Percentiles rank a stretch among this genome's conserved stretches.
Conservation (phyloP, 2,329 filamentous ascomycete genomes). For the Dendryphion nanum region DNA sequence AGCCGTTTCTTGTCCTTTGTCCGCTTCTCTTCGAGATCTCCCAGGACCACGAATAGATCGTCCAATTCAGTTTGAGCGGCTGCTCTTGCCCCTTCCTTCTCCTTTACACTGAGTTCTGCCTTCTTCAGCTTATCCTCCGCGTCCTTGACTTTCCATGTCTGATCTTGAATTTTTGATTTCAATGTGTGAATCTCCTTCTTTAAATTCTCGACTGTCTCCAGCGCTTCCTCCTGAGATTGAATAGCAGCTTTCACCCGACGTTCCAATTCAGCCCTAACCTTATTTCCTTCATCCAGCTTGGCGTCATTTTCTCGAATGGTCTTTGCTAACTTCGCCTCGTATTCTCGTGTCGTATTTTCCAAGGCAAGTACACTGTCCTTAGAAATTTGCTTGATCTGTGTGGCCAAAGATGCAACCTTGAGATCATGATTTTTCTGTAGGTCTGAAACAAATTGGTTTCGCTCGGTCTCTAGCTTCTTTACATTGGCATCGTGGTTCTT, state of each 20-base stretch:
- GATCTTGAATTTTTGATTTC: constrained; percentile 46
- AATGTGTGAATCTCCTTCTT: constrained; percentile 42
- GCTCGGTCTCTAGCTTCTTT: constrained; percentile 9
- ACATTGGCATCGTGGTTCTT: constrained; percentile 26
- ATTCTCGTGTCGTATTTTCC: constrained; percentile 18
- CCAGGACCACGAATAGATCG: constrained; percentile 48
- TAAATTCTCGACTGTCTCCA: constrained; percentile 23
- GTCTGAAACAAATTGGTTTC: constrained; percentile 21
- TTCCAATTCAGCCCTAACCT: constrained; percentile 8
- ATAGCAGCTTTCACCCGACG: constrained; percentile 27
- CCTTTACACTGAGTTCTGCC: constrained; percentile 34
- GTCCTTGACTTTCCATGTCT: constrained; percentile 44
- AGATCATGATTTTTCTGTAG: constrained; percentile 24
- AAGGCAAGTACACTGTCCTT: constrained; percentile 24
- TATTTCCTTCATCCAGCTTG: constrained; percentile 25
- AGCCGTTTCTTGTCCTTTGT: constrained; percentile 45
- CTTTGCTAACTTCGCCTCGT: constrained; percentile 22
- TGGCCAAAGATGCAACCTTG: constrained; percentile 24
- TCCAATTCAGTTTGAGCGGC: constrained; percentile 46
- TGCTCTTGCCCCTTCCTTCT: constrained; percentile 39
- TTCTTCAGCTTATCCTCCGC: constrained; percentile 46
- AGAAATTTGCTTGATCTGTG: constrained; percentile 23
- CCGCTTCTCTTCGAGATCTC: constrained; percentile 48
- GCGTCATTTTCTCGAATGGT: constrained; percentile 42
- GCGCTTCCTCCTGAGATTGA: constrained; percentile 21